Conservation (phyloP, 352 stramenopile species). For the Thraustochytrium striatum region DNA sequence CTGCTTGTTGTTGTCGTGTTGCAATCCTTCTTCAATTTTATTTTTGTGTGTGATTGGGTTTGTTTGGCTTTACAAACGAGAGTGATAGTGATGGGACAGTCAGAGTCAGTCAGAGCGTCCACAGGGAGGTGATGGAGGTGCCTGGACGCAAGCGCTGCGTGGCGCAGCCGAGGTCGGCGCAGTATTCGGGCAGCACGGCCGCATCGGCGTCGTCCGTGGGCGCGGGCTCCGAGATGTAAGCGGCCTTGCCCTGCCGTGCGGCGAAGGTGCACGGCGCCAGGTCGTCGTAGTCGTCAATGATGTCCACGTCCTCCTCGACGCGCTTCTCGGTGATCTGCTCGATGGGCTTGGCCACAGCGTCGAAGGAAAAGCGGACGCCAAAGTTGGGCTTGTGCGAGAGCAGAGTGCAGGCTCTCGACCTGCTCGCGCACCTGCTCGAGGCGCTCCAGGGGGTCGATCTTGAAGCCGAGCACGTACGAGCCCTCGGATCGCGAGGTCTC, state of each 20-base stretch:
- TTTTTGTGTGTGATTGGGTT: too few relatives aligned
- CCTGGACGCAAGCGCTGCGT: neutral
- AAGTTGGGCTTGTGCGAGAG: constrained; percentile 75
- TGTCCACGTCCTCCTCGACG: constrained; percentile 74
- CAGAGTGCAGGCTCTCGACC: constrained; percentile 55
- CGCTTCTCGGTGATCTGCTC: constrained; percentile 56
- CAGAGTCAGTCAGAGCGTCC: neutral
- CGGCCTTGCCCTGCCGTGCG: constrained; percentile 69
- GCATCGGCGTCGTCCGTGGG: constrained; percentile 65
- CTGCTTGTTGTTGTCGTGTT: too few relatives aligned
- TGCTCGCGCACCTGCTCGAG: constrained; percentile 74
- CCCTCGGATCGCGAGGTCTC: constrained; percentile 72
- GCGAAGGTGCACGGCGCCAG: constrained; percentile 1
- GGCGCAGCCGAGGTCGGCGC: neutral
- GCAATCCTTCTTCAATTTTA: too few relatives aligned
- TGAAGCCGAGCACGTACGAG: constrained; percentile 83
- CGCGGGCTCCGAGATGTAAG: constrained; percentile 78
- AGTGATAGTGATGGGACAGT: neutral
- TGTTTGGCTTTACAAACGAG: too few relatives aligned
- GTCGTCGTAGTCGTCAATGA: constrained; percentile 72
- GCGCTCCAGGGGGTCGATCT: constrained; percentile 74
- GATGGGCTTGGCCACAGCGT: constrained; percentile 65
- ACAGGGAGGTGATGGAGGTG: neutral
- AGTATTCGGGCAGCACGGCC: neutral
- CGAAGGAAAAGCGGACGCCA: constrained; percentile 75